Evolutionary conservation across 768 basidiomycete species (phyloP), one percentile per base, ranked within the genome.

Genomic region (Roridomyces roridus): DNA sequence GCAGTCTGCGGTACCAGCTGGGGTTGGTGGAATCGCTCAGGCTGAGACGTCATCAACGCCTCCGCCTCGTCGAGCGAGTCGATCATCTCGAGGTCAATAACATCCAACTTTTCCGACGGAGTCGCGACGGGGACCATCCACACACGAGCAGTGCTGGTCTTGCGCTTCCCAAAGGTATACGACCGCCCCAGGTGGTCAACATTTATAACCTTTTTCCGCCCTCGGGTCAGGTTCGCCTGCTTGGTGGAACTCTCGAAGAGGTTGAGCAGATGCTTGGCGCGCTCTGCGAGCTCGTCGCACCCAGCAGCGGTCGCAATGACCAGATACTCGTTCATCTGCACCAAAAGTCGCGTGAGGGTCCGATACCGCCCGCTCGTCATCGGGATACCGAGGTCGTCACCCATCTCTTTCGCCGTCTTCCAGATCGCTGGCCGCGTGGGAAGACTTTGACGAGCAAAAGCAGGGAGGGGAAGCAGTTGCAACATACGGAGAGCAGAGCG

Each of bases 131-230:
- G 84, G 57, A 97, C 90, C 78, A 96, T 89, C 96, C 96, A 98
- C 9, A 96, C 94, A 35, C 93, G 84, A 31, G 96, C 94, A 1
- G 88, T 78, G 64, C 91, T 92, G 57, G 93, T 93, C 75, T 98
- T 98, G 62, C 96, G 82, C 72, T 86, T 84, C 35, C 96, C 96
- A 45, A 90, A 68, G 0, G 91, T 91, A 68, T 93, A 92, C n/a
- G 88, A 87, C 55, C 96, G 80, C n/a, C 94, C 93, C 52, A 82
- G 81, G 41, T 81, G 75, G 70, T 98, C 96, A 48, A 92, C 73
- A 23, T 76, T 68, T 31, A 85, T 82, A 8, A 78, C 77, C 66
- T 87, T 87, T 60, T 83, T 78, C 72, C 81, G 75, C 41, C 82
- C 73, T 73, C 79, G 67, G 71, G 78, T 73, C 28, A 81, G 61